phyloP scores from a whole-genome alignment of 495 filamentous ascomycete species.

The Aspergillus wentii region DNA sequence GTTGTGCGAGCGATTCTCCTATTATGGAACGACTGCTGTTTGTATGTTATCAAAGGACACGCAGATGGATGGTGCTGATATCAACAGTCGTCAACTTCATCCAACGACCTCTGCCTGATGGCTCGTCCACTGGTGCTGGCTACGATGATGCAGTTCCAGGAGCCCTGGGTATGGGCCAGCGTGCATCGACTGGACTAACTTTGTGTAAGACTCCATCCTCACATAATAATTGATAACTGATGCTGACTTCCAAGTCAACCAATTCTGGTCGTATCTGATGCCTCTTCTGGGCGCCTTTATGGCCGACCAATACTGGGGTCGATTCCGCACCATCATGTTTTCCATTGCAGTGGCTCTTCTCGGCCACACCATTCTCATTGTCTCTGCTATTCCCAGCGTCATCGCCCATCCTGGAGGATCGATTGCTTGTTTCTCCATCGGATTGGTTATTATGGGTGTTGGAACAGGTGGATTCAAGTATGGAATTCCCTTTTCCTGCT shows the following conservation, averaged over 20 bases:
- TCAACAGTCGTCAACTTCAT: constrained; percentile 60
- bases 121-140: constrained; percentile 55
- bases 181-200: constrained; percentile 58
- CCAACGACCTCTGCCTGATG: constrained; percentile 55
- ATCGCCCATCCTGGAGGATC: constrained; percentile 48
- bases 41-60: constrained; percentile 44
- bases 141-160: constrained; percentile 50
- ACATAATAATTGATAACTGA: background rate
- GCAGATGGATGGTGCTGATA: no score
- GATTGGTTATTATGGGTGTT: constrained; percentile 52
- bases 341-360: constrained; percentile 54
- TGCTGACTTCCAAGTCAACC: constrained; percentile 51
- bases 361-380: constrained; percentile 58
- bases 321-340: constrained; percentile 59
- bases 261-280: constrained; percentile 70
- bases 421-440: constrained; percentile 55
- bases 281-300: constrained; percentile 66
- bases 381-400: constrained; percentile 55
- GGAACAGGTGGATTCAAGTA: constrained; percentile 60
- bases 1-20: constrained; percentile 73
- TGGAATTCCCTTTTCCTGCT: constrained; percentile 15
- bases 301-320: constrained; percentile 65
- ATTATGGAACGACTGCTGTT: constrained; percentile 71
- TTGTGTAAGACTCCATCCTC: constrained; percentile 23
- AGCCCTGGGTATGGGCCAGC: constrained; percentile 63